Base-by-base conservation (phyloP, 2,329 filamentous ascomycete species). In the Pseudogymnoascus sp. region DNA sequence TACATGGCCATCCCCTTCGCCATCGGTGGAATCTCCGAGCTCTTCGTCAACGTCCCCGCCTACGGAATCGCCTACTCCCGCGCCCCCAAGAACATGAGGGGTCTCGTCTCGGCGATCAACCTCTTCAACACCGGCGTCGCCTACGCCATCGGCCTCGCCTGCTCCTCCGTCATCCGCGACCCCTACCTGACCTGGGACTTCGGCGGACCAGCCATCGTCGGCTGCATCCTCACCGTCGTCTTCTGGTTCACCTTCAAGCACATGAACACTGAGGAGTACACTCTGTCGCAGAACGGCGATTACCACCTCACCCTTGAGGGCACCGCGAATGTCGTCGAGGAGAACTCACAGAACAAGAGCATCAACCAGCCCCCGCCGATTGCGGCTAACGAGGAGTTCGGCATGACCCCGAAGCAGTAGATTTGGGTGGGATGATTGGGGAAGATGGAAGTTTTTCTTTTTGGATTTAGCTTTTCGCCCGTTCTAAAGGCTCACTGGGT, bases 1-100 rank as follows among this genome's bases (percentile, higher is more conserved):
- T 86, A 80, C 72, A 78, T 87, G 69, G 81, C 79, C 1, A 75
- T 85, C 5, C 76, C 78, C 5, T 83, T 80, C 66, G 80, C 84
- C 5, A 71, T 76, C 0, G 72, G 75, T 5, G 80, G 84, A 35
- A 75, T 88, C 47, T 76, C 77, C 2, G 77, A 78, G 61, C 75
- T 89, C 18, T 80, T 81, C 67, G 72, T 80, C 69, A 80, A 80
- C 69, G 79, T 80, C 2, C 78, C 78, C 0, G 80, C 79, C 1
- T 82, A 78, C 69, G 79, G 78, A 64, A 78, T 82, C 64, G 80
- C 80, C 1, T 83, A 82, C 70, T 77, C 79, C 1, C 76, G 78
- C 8, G 77, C 79, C 1, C 80, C 80, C 2, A 71, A 75, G 60
- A 81, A 82, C 69, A 82, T 82, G 80, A 74, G 79, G 65, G 78